Evolutionary conservation across 306 rosid genomes (phyloP).

Genomic region (Quercus rubra): DNA sequence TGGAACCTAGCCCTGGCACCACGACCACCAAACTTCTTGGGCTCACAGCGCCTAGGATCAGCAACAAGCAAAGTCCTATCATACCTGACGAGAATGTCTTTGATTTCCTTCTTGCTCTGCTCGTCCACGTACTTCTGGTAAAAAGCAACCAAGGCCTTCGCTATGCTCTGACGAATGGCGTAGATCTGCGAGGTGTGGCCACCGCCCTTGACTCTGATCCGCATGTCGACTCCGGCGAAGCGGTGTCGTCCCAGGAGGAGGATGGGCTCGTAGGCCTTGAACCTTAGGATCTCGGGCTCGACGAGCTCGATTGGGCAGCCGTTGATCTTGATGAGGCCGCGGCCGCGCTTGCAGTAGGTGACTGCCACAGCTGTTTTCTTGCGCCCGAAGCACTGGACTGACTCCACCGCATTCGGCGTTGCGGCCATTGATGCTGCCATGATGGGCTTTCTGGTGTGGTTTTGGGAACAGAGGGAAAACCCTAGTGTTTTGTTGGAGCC

Average conservation of each 20-base stretch:
- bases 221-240: slow-evolving; percentile 76
- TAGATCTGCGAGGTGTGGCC: slow-evolving; percentile 87
- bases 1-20: slow-evolving; percentile 91
- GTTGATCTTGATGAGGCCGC: slow-evolving; percentile 77
- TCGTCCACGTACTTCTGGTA: slow-evolving; percentile 90
- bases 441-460: background rate
- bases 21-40: slow-evolving; percentile 93
- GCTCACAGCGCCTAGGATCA: slow-evolving; percentile 86
- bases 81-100: slow-evolving; percentile 67
- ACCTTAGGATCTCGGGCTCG: slow-evolving; percentile 75
- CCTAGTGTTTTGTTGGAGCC: background rate
- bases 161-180: slow-evolving; percentile 82
- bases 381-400: slow-evolving; percentile 86
- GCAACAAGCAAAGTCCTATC: slow-evolving; percentile 79
- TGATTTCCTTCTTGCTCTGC: slow-evolving; percentile 90
- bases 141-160: slow-evolving; percentile 73
- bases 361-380: slow-evolving; percentile 93
- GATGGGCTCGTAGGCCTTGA: slow-evolving; percentile 82
- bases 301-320: slow-evolving; percentile 82
- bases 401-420: slow-evolving; percentile 21
- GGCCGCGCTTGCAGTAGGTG: slow-evolving; percentile 82
- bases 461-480: background rate
- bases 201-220: slow-evolving; percentile 77
- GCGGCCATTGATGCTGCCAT: slow-evolving; percentile 25
- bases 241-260: slow-evolving; percentile 64